A percentile compares a stretch with the other conserved stretches of the same genome.
These are phyloP conservation scores for Sarocladium kiliense DNA, from an alignment of 2,329 filamentous ascomycete genomes.

Conservation along the genomic window DNA sequence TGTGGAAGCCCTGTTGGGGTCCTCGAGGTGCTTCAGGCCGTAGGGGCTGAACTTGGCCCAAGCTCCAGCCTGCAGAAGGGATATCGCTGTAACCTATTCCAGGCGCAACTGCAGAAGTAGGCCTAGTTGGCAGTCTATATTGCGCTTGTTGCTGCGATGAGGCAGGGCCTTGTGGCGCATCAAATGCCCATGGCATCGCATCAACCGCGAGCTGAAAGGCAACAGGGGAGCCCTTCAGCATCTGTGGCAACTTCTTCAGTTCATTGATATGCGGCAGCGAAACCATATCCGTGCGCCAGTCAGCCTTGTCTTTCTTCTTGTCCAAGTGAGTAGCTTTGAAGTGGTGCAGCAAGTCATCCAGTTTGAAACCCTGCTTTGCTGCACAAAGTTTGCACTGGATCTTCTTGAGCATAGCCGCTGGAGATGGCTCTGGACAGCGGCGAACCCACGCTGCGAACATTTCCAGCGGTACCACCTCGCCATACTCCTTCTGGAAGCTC, in stretches of 20 bases:
- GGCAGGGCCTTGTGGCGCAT: constrained; percentile 13
- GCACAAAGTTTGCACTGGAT: constrained; percentile 52
- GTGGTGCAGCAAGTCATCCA: constrained; percentile 52
- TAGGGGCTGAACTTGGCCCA: background rate
- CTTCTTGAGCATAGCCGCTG: constrained; percentile 47
- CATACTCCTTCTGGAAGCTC: constrained; percentile 53
- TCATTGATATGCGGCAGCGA: constrained; percentile 29
- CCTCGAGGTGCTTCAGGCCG: background rate
- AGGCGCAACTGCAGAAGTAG: background rate
- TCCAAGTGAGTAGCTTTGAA: constrained; percentile 42
- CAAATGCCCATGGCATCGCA: constrained; percentile 31
- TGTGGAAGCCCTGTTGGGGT: background rate
- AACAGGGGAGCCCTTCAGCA: constrained; percentile 25
- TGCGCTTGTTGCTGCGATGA: constrained; percentile 2
- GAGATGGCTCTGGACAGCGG: constrained; percentile 52
- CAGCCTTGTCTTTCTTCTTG: constrained; percentile 18
- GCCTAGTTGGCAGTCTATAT: background rate
- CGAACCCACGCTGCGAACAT: constrained; percentile 56
- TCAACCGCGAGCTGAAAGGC: constrained; percentile 30
- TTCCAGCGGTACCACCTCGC: constrained; percentile 48
- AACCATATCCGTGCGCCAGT: constrained; percentile 46
- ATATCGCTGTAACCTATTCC: background rate
- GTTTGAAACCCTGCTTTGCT: constrained; percentile 44
- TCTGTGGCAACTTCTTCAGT: constrained; percentile 22
- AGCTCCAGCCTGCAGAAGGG: background rate